Base-by-base conservation (phyloP, 2,329 filamentous ascomycete genomes). In the Cadophora luteo-olivacea region DNA sequence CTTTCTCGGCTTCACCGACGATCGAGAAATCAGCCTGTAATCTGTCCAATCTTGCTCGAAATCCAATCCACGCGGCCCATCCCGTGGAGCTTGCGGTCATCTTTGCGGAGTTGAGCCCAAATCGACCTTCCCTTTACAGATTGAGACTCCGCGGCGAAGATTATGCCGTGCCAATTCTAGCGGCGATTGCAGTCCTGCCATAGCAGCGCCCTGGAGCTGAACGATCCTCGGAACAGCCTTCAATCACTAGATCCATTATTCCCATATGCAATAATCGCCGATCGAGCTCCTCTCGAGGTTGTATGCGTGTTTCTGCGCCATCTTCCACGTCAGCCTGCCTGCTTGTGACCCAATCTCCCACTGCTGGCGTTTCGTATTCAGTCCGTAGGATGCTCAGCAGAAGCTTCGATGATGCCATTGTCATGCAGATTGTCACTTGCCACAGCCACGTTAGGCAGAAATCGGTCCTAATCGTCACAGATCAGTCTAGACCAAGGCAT, bases 1-100 rank as follows among this genome's bases (percentile, higher is more conserved):
- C 52, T 33, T 33, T 14, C 25, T 55, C 29, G 29, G 52, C 52
- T 55, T 55, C 52, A 55, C 25, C 29, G 52, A 72, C 19, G 67
- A 71, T 72, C 68, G 65, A 74, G 70, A 74, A 74, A 74, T 70
- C 62, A 52, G 65, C 65, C 48, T 70, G 41, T 69, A 32, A 73
- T 72, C 54, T 68, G 57, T 63, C 63, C 41, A 70, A 72, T 74
- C 62, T 33, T 72, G 61, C 70, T 74, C 66, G 65, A 72, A 70
- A 70, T 68, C 67, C 57, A 72, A 70, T 67, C 64, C 60, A 69
- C 36, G 1, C 68, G 33, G 68, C 67, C 49, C 22, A 71, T 70
- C 55, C 65, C 64, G 52, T 70, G 48, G 63, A 74, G 45, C 68
- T 69, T 69, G 58, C 32, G 49, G 54, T 49, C 61, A 70, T 70